Conservation (phyloP, 1,284 basidiomycete genomes). For the Ustilago esculenta region DNA sequence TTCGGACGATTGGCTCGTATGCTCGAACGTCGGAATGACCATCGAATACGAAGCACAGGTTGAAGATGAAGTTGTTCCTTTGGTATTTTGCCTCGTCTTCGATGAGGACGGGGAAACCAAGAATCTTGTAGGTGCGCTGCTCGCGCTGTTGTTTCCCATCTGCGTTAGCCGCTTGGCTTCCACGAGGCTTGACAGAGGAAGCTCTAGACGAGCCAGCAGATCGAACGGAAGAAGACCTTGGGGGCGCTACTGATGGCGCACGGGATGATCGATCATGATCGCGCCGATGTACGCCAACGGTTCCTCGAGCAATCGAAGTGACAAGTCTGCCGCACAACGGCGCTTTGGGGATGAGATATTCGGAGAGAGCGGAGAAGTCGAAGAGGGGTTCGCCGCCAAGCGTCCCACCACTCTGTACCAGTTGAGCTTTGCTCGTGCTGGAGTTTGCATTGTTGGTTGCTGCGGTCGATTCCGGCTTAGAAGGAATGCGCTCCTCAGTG, state of each 20-base stretch:
- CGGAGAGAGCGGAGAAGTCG: conserved; percentile 88
- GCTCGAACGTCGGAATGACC: conserved; percentile 84
- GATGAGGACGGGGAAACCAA: conserved; percentile 59
- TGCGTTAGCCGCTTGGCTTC: background rate
- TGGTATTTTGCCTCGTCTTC: conserved; percentile 57
- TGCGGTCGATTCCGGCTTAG: conserved; percentile 7
- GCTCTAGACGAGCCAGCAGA: conserved; percentile 20
- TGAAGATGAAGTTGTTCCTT: conserved; percentile 81
- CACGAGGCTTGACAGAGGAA: conserved; percentile 13
- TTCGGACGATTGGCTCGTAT: conserved; percentile 94
- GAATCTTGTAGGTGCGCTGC: conserved; percentile 57
- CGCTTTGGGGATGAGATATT: conserved; percentile 90
- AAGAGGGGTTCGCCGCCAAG: conserved; percentile 72
- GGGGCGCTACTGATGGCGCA: conserved; percentile 13
- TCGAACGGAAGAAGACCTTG: conserved; percentile 16
- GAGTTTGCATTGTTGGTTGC: conserved; percentile 1
- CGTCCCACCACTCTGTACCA: conserved; percentile 1
- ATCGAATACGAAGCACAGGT: conserved; percentile 91
- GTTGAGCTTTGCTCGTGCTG: conserved; percentile 7
- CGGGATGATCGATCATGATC: conserved; percentile 6
- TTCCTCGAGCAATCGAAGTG: conserved; percentile 68
- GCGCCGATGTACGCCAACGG: conserved; percentile 1
- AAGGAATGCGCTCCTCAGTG: conserved; percentile 19
- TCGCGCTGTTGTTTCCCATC: conserved; percentile 9
- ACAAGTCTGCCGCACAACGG: conserved; percentile 88